These are phyloP conservation scores for Eucalyptus curtisii DNA, from an alignment of 345 rosid species.

Conservation along the genomic window DNA sequence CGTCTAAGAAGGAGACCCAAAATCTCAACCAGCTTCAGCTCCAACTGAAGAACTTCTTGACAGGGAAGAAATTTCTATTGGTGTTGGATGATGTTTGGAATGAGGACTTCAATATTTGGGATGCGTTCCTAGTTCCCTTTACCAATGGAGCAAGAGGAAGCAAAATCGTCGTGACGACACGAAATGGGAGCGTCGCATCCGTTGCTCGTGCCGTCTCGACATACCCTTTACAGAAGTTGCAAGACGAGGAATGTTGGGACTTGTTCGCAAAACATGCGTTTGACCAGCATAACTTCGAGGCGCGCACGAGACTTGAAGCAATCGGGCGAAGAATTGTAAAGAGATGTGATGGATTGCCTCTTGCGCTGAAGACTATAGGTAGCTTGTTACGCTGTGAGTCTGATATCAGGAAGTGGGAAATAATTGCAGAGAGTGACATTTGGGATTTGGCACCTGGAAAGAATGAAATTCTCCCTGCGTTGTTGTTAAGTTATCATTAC, in stretches of 20 bases:
- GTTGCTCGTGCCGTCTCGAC: neutral
- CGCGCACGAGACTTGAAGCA: neutral
- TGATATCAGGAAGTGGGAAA: neutral
- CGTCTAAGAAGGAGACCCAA: neutral
- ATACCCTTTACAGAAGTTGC: neutral
- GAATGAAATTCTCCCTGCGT: neutral
- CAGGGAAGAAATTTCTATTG: conserved; percentile 16
- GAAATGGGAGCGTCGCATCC: neutral
- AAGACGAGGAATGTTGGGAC: neutral
- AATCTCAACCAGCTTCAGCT: neutral
- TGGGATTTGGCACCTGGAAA: neutral
- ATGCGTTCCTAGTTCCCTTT: neutral
- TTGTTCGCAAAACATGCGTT: neutral
- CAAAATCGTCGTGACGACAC: neutral
- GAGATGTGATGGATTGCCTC: neutral
- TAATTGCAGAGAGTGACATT: neutral
- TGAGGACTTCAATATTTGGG: neutral
- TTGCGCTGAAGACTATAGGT: conserved; percentile 1
- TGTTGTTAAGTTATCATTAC: conserved; percentile 2
- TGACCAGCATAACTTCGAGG: neutral
- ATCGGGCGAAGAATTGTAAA: neutral
- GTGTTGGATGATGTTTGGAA: conserved; percentile 39
- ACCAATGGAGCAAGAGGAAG: neutral
- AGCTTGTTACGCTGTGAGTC: neutral
- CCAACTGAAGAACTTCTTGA: neutral